phyloP scores from a whole-genome alignment of 768 basidiomycete genomes.

The Trametes cubensis region DNA sequence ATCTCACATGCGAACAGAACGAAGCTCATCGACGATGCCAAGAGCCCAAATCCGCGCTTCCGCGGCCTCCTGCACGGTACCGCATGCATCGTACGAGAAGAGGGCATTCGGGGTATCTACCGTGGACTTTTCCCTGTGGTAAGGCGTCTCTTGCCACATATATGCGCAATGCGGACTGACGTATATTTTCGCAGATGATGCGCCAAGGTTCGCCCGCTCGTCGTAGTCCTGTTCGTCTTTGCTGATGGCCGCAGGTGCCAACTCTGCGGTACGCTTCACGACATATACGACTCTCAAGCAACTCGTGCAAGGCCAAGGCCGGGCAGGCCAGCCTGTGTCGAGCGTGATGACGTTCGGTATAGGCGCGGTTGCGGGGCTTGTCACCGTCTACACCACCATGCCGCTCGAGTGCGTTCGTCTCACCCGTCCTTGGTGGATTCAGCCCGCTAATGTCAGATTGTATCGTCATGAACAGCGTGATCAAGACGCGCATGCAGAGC shows the following conservation, averaged over 20 bases:
- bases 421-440: neutral
- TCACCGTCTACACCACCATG: constrained; percentile 92
- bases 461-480: constrained; percentile 57
- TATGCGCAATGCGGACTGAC: neutral
- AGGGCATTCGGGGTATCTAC: constrained; percentile 86
- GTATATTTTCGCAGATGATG: constrained; percentile 67
- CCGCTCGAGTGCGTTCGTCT: constrained; percentile 66
- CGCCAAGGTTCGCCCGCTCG: constrained; percentile 65
- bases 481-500: constrained; percentile 98
- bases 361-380: constrained; percentile 89
- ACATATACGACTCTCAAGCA: constrained; percentile 95
- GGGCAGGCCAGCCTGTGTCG: constrained; percentile 84
- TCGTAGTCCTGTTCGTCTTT: neutral
- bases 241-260: constrained; percentile 50
- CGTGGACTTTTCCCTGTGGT: constrained; percentile 94
- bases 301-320: constrained; percentile 80
- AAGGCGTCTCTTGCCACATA: constrained; percentile 34
- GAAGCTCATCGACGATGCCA: constrained; percentile 94
- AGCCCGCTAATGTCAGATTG: neutral
- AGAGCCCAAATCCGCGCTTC: constrained; percentile 81
- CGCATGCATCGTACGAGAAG: constrained; percentile 73
- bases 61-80: constrained; percentile 89
- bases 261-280: constrained; percentile 94
- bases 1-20: constrained; percentile 56
- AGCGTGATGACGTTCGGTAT: constrained; percentile 91